phyloP scores from a whole-genome alignment of 352 stramenopile species.

The Globisporangium irregulare region DNA sequence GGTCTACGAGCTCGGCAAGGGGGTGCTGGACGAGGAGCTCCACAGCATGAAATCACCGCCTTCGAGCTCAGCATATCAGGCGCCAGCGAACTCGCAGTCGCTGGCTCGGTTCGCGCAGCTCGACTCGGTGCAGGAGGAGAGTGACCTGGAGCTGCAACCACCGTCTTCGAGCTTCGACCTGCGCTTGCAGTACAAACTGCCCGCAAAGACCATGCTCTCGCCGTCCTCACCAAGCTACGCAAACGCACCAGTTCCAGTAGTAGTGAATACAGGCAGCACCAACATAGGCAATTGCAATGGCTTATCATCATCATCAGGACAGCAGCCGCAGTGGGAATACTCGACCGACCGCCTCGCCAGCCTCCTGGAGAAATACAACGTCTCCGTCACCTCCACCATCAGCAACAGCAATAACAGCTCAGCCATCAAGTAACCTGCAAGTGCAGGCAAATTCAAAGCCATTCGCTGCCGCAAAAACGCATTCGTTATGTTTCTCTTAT shows the following conservation, averaged over 20 bases:
- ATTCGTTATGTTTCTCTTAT: neutral
- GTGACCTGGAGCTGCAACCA: conserved; percentile 12
- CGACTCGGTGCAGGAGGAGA: conserved; percentile 21
- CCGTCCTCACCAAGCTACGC: neutral
- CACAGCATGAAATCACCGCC: neutral
- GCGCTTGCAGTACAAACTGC: conserved; percentile 25
- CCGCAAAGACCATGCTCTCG: conserved; percentile 9
- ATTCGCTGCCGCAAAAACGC: neutral
- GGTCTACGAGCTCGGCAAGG: conserved; percentile 43
- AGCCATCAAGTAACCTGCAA: neutral
- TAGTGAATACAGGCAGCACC: neutral
- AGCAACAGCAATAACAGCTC: neutral
- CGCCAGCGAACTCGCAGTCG: neutral
- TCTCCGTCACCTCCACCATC: conserved; percentile 31
- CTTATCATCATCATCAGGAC: conserved; percentile 1
- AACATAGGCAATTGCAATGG: neutral
- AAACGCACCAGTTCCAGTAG: neutral
- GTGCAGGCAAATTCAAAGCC: too few species aligned
- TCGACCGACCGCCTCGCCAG: conserved; percentile 53
- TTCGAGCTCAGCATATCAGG: neutral
- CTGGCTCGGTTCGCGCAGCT: conserved; percentile 16
- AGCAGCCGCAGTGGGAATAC: conserved; percentile 37
- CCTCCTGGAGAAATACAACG: conserved; percentile 67
- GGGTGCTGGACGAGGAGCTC: conserved; percentile 29
- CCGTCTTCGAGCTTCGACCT: conserved; percentile 16